These are phyloP conservation scores for Puccinia triticina DNA, from an alignment of 1,284 basidiomycete genomes.

Conservation along the genomic window DNA sequence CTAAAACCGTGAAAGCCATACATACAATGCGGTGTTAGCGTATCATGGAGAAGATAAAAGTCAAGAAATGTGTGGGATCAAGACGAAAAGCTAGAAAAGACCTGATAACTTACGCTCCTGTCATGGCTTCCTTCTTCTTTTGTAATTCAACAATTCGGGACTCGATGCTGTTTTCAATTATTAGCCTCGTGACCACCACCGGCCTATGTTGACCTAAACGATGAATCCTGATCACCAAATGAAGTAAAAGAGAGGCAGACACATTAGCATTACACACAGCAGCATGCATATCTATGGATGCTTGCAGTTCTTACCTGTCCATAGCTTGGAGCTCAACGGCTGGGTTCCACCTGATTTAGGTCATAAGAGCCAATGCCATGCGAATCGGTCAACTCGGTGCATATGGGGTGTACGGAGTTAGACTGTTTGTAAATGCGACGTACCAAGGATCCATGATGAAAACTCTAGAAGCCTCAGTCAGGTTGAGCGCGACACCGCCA, in stretches of 20 bases:
- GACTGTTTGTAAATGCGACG: slow-evolving; percentile 30
- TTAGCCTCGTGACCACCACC: slow-evolving; percentile 87
- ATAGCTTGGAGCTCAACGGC: slow-evolving; percentile 52
- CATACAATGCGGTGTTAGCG: background rate
- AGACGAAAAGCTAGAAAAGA: background rate
- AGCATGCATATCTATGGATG: background rate
- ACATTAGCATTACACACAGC: background rate
- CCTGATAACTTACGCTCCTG: slow-evolving; percentile 54
- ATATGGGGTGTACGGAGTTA: background rate
- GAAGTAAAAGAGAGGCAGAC: background rate
- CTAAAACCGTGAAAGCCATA: slow-evolving; percentile 7
- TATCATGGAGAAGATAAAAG: background rate
- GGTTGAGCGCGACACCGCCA: slow-evolving; percentile 89
- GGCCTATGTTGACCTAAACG: slow-evolving; percentile 88
- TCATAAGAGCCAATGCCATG: background rate
- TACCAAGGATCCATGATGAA: slow-evolving; percentile 62
- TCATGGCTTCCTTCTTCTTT: slow-evolving; percentile 59
- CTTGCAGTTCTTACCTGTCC: slow-evolving; percentile 42
- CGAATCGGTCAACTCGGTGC: background rate
- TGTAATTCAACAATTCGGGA: slow-evolving; percentile 71
- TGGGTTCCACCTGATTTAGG: slow-evolving; percentile 49
- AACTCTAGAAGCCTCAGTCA: slow-evolving; percentile 82
- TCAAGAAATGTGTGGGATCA: background rate
- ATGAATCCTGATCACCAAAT: slow-evolving; percentile 63
- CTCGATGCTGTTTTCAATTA: slow-evolving; percentile 95